Base-by-base conservation (phyloP, 192 early-diverging fungal species). In the Spizellomyces sp. region DNA sequence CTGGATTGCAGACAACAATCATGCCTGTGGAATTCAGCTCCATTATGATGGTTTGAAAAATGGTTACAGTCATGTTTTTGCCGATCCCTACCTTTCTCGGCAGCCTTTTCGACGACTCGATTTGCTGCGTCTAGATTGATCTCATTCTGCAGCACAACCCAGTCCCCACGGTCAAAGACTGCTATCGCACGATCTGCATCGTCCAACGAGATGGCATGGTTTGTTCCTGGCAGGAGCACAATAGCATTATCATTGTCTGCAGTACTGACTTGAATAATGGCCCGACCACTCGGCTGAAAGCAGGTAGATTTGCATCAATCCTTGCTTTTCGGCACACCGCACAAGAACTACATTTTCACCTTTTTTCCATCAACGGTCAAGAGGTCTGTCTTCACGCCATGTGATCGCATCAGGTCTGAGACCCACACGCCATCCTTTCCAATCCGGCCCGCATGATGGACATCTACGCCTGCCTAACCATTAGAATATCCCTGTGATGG, bases 141-240 rank as follows among this genome's bases (percentile, higher is more conserved):
- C 76, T 98, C 96, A 78, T 95, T 96, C 56, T 96, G 95, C 73
- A 95, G 81, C 2, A 96, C 67, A 17, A 95, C 77, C 91, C 90
- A 93, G 69, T 93, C 92, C 9, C 86, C 88, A 19, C 65, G 21
- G 6, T 77, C 71, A 70, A 90, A 91, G 42, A 75, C 48, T 2
- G 77, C 75, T n/a, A 91, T 69, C 15, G 86, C 84, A n/a, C 21
- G 48, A 47, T 77, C 75, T 48, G 50, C 81, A 21, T 63, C 75
- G 19, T 64, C 55, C 1, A 68, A 47, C 42, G 62, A 58, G 42
- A 78, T 52, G 27, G 55, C 21, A 68, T 71, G 66, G 66, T 73
- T 66, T 21, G 81, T 82, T 21, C 89, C 74, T 19, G 74, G 66
- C 72, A 86, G 76, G 44, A 98, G 78, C 6, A 98, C 82, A 67